These are phyloP conservation scores for Prunus campanulata DNA, from an alignment of 306 rosid species.

Conservation along the genomic window DNA sequence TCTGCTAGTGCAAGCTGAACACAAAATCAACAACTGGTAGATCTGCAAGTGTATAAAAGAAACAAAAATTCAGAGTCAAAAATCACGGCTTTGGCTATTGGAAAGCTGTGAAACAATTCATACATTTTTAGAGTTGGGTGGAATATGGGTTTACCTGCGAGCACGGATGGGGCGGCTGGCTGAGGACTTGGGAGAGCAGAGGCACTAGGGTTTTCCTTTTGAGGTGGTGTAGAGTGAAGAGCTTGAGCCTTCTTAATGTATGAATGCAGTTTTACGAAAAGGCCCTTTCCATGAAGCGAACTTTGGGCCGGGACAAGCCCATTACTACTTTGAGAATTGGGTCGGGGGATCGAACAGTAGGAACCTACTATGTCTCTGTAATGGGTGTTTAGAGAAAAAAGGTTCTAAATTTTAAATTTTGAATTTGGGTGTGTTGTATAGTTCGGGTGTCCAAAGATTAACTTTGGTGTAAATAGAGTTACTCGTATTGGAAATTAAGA, in stretches of 20 bases:
- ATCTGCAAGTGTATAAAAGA: constrained; percentile 2
- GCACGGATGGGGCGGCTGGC: constrained; percentile 5
- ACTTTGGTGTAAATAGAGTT: too few species aligned
- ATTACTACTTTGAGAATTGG: background rate
- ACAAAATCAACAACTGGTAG: background rate
- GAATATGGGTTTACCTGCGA: constrained; percentile 8
- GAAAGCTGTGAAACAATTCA: background rate
- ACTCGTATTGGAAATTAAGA: too few species aligned
- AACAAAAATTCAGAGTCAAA: background rate
- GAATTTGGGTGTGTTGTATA: too few species aligned
- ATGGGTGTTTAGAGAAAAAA: too few species aligned
- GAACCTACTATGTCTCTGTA: background rate
- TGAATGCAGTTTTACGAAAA: background rate
- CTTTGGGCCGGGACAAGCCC: background rate
- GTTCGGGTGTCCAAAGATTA: too few species aligned
- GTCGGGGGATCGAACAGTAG: background rate
- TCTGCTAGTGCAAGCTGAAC: background rate
- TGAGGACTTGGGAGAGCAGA: background rate
- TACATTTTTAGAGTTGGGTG: background rate
- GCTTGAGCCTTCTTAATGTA: background rate
- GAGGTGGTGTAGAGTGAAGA: background rate
- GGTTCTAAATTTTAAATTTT: too few species aligned
- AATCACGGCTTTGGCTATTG: background rate
- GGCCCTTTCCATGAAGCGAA: background rate
- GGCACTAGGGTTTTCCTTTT: constrained; percentile 16